phyloP scores from a whole-genome alignment of 208 protist genomes.

The Acanthamoeba lenticulata region DNA sequence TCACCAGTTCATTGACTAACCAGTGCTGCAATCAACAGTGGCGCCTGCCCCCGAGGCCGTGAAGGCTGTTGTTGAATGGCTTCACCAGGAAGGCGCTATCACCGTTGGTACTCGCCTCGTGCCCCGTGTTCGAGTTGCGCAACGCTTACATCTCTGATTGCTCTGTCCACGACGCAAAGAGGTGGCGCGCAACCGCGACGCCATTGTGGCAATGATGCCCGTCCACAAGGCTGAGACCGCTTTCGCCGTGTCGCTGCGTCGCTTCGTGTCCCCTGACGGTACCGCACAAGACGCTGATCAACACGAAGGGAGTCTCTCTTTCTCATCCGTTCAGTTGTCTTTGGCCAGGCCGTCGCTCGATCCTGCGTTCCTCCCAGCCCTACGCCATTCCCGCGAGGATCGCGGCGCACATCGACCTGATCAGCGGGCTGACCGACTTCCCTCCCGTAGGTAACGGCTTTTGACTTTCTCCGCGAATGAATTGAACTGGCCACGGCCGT shows the following conservation, averaged over 20 bases:
- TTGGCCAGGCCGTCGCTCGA: no score
- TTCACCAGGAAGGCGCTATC: background rate
- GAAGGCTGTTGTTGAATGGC: background rate
- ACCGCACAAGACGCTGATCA: no score
- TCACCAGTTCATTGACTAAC: no score
- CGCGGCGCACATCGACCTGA: background rate
- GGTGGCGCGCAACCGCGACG: background rate
- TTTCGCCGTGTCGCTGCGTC: background rate
- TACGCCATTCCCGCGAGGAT: background rate
- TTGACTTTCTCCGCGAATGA: background rate
- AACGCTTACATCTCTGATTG: no score
- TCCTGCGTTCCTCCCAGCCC: background rate
- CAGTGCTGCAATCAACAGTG: background rate
- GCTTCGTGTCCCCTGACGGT: background rate
- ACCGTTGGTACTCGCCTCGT: background rate
- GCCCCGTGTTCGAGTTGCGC: no score
- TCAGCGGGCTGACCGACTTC: background rate
- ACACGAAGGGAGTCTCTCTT: no score
- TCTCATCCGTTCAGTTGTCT: background rate
- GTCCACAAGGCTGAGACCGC: background rate
- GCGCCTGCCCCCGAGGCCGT: background rate
- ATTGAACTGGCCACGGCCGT: background rate
- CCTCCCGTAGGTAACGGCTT: background rate
- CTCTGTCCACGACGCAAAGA: no score
- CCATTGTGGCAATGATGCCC: background rate